Evolutionary conservation across 164 flowering plant species (phyloP), one percentile per base, ranked within the genome.

Genomic region (Chloranthus sessilifolius): DNA sequence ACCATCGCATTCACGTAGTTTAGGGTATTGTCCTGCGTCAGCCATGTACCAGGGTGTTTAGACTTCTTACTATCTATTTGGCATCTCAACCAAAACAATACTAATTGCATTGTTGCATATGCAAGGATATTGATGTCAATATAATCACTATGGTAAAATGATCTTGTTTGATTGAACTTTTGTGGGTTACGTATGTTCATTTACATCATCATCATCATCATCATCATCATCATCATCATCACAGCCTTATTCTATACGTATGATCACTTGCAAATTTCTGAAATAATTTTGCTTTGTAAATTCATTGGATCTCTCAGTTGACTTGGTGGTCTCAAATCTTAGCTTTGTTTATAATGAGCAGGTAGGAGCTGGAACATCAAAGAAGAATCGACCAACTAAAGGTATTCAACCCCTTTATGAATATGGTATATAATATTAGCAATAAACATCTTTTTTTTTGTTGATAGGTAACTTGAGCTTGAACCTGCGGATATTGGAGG

Each of bases 331-430:
- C 12, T 7, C 7, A 42, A 42, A 7, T 12, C 26, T 15, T 19
- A 10, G 5, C 8, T 42, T 19, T 42, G 46, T 42, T 42, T 10
- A 9, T 33, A 33, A 7, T 33, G 23, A 15, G 57, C 65, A 83
- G 87, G 81, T 52, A 21, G 83, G 63, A 61, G 71, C 65, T 42
- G 81, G 80, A 41, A 58, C 88, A 30, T 72, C 83, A 15, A 89
- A 84, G 75, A 83, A 69, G 61, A 69, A 52, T 42, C 74, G 95
- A 22, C 77, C 82, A 6, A 73, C 94, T 53, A 73, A 80, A 41
- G 95, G 97, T 89, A 72, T 22, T 29, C 28, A 21, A 4, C 4
- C n/a, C 24, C 16, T 19, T 38, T 1, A 43, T 21, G 7, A 10
- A 11, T 21, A 41, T 41, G 7, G 45, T 14, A 41, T 41, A 41